phyloP scores from a whole-genome alignment of 2,329 filamentous ascomycete genomes.

The Xylaria polymorpha region DNA sequence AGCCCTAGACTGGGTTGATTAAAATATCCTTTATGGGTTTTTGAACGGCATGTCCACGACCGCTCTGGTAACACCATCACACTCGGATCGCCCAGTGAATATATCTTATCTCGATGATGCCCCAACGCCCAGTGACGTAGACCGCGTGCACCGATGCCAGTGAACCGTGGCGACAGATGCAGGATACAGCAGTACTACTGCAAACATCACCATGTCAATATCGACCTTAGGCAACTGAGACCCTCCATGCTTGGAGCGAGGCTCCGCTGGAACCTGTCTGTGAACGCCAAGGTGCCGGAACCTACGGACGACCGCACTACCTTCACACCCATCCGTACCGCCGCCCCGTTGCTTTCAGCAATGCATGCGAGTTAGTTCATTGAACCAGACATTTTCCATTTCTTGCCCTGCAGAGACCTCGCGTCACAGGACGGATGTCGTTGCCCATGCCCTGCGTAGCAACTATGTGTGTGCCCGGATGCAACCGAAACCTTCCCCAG shows the following conservation, averaged over 20 bases:
- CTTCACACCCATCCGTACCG: slow-evolving; percentile 21
- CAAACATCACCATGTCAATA: slow-evolving; percentile 19
- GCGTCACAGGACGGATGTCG: slow-evolving; percentile 33
- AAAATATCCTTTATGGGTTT: not conserved
- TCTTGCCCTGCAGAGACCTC: slow-evolving; percentile 31
- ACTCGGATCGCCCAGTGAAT: slow-evolving; percentile 11
- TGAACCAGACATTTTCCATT: slow-evolving; percentile 9
- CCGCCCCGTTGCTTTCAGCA: slow-evolving; percentile 23
- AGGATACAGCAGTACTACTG: slow-evolving; percentile 20
- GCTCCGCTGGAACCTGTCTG: slow-evolving; percentile 24
- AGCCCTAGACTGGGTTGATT: not conserved
- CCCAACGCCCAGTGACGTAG: slow-evolving; percentile 30
- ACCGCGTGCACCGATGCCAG: slow-evolving; percentile 14
- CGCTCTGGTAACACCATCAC: slow-evolving; percentile 22
- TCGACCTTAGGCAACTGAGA: slow-evolving; percentile 20
- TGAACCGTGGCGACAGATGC: slow-evolving; percentile 7
- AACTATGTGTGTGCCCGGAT: slow-evolving; percentile 16
- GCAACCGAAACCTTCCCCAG: slow-evolving; percentile 20
- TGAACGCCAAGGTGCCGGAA: slow-evolving; percentile 26
- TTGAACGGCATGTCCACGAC: slow-evolving; percentile 17
- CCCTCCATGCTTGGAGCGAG: slow-evolving; percentile 9
- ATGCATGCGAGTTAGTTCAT: slow-evolving; percentile 23
- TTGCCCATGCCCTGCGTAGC: slow-evolving; percentile 15
- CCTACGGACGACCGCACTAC: slow-evolving; percentile 13
- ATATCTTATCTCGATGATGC: slow-evolving; percentile 17